Base-by-base conservation (phyloP, 495 filamentous ascomycete genomes). In the Astrocystis sublimbata region DNA sequence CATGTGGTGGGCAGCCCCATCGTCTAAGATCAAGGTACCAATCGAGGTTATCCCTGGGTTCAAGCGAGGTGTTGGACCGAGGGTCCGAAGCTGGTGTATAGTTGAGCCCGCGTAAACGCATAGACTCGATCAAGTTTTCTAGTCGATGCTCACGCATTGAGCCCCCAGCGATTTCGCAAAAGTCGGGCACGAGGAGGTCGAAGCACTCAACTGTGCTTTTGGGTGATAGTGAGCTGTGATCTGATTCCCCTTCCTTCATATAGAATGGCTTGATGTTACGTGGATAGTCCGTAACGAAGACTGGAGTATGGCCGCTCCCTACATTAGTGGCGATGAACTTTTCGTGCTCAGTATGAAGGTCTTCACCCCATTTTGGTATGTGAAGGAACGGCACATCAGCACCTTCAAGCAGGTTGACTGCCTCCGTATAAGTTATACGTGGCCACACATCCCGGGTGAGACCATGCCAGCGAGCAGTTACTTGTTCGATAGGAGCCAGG, bases 1-100 rank as follows among this genome's bases (percentile, higher is more conserved):
- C 94, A 71, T 98, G 94, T n/a, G 93, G 92, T 33, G 92, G 89
- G 67, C 88, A 92, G 26, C 94, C 94, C 86, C 92, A 98, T 58
- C 90, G 88, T 49, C 94, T 88, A 47, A 98, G 82, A 69, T 98
- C 94, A n/a, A 91, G 76, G 72, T 98, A 98, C 94, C 94, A 98
- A 62, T 89, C 83, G 13, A 98, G 80, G 63, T 67, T 72, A 63
- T 73, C 71, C 61, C 83, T 76, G 57, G 87, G 50, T 56, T 58
- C 23, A 54, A 70, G 49, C 12, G 61, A 57, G n/a, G 56, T 41
- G 13, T 53, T 35, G 47, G 35, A 13, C 28, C 26, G 28, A 19
- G 19, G 6, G 35, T 70, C 63, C 31, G 36, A 42, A 19, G 61
- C 51, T 24, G 42, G 9, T 7, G 13, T 46, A 13, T 61, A 42